Evolutionary conservation across 2,329 filamentous ascomycete genomes (phyloP).

Genomic region (Aspergillus candidus): DNA sequence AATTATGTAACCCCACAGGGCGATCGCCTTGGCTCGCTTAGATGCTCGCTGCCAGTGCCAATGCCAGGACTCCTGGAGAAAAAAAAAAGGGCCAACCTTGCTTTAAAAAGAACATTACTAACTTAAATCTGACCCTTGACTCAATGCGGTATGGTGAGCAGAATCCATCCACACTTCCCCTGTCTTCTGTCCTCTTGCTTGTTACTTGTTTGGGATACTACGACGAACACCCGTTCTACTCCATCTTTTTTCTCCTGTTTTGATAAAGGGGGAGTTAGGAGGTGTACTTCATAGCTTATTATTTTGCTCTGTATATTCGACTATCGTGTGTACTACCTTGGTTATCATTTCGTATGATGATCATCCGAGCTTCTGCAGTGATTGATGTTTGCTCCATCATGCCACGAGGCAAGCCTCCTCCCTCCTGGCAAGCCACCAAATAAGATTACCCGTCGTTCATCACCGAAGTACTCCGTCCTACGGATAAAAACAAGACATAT

Average conservation of each 20-base stretch:
- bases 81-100: background rate
- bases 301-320: background rate
- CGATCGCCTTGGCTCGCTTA: too few species aligned
- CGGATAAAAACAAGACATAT: too few species aligned
- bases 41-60: too few species aligned
- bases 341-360: too few species aligned
- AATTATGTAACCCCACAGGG: too few species aligned
- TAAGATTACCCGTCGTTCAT: too few species aligned
- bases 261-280: background rate
- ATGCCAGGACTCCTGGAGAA: too few species aligned
- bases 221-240: conserved; percentile 2
- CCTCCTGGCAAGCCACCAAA: too few species aligned
- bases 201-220: background rate
- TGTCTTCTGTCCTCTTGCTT: background rate
- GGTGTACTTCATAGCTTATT: background rate
- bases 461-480: too few species aligned
- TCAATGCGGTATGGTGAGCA: conserved; percentile 3
- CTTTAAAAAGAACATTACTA: conserved; percentile 1
- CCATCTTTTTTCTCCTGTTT: background rate
- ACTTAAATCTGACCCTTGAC: background rate
- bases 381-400: background rate
- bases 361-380: too few species aligned
- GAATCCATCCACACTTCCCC: background rate
- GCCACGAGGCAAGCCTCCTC: conserved; percentile 1
- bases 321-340: too few species aligned